Evolutionary conservation across 192 early-diverging fungal species (phyloP), one percentile per base, ranked within the genome.

Genomic region (Coemansia sp.): DNA sequence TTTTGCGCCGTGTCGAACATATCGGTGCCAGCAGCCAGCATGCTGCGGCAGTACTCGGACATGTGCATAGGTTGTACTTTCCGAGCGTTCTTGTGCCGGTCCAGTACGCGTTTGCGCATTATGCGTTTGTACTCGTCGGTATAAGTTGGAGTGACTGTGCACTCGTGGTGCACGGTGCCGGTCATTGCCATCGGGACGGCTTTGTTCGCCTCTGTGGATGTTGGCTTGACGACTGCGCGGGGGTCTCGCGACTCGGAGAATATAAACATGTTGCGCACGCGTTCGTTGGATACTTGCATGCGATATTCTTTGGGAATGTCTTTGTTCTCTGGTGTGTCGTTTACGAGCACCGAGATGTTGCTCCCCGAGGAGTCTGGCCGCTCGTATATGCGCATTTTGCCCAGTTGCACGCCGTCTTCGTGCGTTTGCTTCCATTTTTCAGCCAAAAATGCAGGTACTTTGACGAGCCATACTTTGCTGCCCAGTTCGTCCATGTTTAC

Each of bases 391-490:
- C 91, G 83, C 50, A 97, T 82, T 61, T 81, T 90, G 52, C 95
- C 93, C 37, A 96, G 68, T 59, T 91, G 85, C 15, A 88, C 81
- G 4, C 87, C 85, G 6, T 87, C 85, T 54, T 89, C 69, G 57
- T 86, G 82, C 15, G 87, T 66, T 47, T 68, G 59, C 44, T 83
- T 82, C 95, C 95, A 97, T 61, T 87, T 86, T 4, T 94, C 89
- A 1, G 93, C 93, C 57, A 97, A 68, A 66, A 96, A 96, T 57
- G 83, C 85, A 5, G 95, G 95, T 17, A 97, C 88, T 71, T 98
- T 98, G 34, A 97, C 93, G 7, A 97, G 86, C 95, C 95, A 97
- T 15, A 93, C 88, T 71, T 94, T 91, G 49, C 82, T 89, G 2
- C 77, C 85, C 10, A 87, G 65, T 25, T 87, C 82, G 17, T 85